Evolutionary conservation across 106 monocot species (phyloP).

Genomic region (Dendrobium officinale): DNA sequence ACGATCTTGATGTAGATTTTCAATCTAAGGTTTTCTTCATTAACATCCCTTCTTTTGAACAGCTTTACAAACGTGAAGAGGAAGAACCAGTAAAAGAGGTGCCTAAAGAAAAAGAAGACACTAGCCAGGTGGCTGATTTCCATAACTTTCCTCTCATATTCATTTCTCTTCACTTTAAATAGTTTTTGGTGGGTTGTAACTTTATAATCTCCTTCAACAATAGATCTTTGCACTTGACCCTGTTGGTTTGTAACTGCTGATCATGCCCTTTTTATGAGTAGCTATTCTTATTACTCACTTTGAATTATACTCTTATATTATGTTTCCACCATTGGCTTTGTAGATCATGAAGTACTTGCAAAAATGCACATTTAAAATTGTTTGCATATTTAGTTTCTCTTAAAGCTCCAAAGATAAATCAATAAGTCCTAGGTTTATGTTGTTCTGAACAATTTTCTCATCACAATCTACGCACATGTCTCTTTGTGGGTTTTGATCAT

Average conservation of each 20-base stretch:
- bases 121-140: conserved; percentile 4
- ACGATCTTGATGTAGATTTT: not conserved
- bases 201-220: not conserved
- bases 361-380: not conserved
- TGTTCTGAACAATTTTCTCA: not conserved
- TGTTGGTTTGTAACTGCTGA: not conserved
- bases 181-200: not conserved
- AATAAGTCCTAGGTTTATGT: not conserved
- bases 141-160: not conserved
- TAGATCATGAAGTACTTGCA: not conserved
- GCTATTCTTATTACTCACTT: not conserved
- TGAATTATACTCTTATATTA: not conserved
- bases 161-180: not conserved
- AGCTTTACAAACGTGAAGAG: conserved; percentile 9
- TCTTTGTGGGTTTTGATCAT: not conserved
- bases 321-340: not conserved
- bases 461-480: not conserved
- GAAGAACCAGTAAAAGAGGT: conserved; percentile 1
- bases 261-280: not conserved
- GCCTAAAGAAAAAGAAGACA: conserved; percentile 3
- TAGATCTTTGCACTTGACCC: not conserved
- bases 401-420: not conserved
- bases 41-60: not conserved
- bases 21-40: not conserved
- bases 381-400: not conserved